Evolutionary conservation across 2,329 filamentous ascomycete genomes (phyloP).

Genomic region (Ophiostoma perfectum): DNA sequence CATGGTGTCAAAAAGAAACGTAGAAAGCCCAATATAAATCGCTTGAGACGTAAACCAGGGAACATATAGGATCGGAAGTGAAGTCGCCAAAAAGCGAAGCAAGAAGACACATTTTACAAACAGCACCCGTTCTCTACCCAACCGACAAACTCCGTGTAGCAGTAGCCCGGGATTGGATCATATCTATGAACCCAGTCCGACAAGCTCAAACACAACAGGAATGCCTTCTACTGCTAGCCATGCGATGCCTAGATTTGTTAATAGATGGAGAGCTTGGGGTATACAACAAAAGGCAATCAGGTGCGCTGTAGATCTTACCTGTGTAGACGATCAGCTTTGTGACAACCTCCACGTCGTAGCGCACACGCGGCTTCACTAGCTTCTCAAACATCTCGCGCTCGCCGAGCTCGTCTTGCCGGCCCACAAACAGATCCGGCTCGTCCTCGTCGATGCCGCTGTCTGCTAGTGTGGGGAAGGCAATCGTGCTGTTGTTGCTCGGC

Average conservation of each 20-base stretch:
- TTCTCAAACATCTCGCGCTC: constrained; percentile 78
- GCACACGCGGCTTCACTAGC: constrained; percentile 78
- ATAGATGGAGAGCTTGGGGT: not conserved
- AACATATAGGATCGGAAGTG: not conserved
- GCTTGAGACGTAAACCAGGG: not conserved
- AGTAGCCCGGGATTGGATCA: not conserved
- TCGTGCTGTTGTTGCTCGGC: not conserved
- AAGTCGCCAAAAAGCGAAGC: not conserved
- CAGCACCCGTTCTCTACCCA: not conserved
- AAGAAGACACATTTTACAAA: not conserved
- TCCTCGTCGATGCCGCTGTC: constrained; percentile 15
- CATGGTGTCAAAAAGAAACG: not conserved
- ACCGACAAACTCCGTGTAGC: constrained; percentile 9
- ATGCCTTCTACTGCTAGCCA: constrained; percentile 74
- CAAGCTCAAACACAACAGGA: constrained; percentile 63
- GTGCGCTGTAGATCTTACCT: constrained; percentile 50
- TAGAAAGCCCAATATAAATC: not conserved
- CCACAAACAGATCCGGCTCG: constrained; percentile 36
- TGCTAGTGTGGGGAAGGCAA: not conserved
- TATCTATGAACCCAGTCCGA: constrained; percentile 37
- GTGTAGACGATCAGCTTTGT: constrained; percentile 94
- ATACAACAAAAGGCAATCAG: no score
- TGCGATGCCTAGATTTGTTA: constrained; percentile 59
- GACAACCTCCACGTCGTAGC: constrained; percentile 98
- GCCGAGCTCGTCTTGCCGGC: constrained; percentile 49